phyloP scores from a whole-genome alignment of 1,284 basidiomycete genomes.

The Sanguinoderma infundibulare region DNA sequence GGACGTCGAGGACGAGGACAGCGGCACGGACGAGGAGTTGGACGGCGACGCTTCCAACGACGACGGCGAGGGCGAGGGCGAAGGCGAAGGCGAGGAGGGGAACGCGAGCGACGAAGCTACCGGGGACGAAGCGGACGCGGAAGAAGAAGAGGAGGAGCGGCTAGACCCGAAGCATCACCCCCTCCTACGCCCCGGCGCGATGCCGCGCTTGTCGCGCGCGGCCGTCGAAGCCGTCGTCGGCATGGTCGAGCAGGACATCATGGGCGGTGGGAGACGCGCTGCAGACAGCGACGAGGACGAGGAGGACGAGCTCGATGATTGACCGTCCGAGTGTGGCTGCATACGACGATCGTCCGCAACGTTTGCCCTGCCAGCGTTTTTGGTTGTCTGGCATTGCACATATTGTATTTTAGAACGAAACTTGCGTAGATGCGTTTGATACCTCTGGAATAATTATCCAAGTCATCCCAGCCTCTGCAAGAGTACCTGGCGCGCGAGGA shows the following conservation, averaged over 20 bases:
- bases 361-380: no score
- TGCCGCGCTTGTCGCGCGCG: conserved; percentile 68
- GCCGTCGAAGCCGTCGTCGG: conserved; percentile 67
- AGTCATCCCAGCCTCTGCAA: no score
- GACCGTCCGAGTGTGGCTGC: no score
- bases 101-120: conserved; percentile 27
- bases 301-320: conserved; percentile 13
- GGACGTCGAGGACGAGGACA: conserved; percentile 36
- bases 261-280: conserved; percentile 2
- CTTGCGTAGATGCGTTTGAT: no score
- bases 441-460: no score
- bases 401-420: no score
- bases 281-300: conserved; percentile 10
- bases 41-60: conserved; percentile 22
- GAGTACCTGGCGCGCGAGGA: no score
- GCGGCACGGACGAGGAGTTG: conserved; percentile 29
- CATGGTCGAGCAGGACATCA: conserved; percentile 52
- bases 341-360: no score
- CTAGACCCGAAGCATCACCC: conserved; percentile 64
- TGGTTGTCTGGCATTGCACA: no score
- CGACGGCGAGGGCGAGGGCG: conserved; percentile 33
- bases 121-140: conserved; percentile 31
- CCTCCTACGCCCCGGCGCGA: conserved; percentile 64
- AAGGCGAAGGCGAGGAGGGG: conserved; percentile 28
- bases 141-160: conserved; percentile 46